phyloP scores from a whole-genome alignment of 2,329 filamentous ascomycete genomes.

The Fusarium caatingaense region DNA sequence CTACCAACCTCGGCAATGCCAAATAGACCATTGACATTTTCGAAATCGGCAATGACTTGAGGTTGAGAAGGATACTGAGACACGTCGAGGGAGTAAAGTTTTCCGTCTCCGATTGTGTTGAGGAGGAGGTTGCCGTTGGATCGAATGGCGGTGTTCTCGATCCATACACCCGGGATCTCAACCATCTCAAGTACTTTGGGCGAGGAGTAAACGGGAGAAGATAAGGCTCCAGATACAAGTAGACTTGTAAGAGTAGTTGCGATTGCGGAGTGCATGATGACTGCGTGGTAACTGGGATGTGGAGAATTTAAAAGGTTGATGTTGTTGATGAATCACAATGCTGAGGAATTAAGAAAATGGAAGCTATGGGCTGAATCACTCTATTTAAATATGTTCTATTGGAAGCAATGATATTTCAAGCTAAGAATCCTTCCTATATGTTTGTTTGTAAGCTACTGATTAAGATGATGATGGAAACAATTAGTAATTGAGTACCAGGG shows the following conservation, averaged over 20 bases:
- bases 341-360: not conserved
- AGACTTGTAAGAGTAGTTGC: not conserved
- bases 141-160: constrained; percentile 13
- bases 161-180: not conserved
- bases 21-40: constrained; percentile 1
- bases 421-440: not conserved
- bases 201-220: not conserved
- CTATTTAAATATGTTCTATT: not conserved
- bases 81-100: not conserved
- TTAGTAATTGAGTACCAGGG: not conserved
- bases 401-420: not conserved
- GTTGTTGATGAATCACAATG: not conserved
- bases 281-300: not conserved
- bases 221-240: not conserved
- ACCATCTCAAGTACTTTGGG: not conserved
- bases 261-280: not conserved
- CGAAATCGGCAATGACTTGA: not conserved
- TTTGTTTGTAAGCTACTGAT: not conserved
- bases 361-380: rapidly evolving
- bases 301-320: not conserved
- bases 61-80: not conserved
- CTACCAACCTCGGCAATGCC: constrained; percentile 2
- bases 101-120: not conserved
- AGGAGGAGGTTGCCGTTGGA: constrained; percentile 17
- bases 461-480: not conserved